Conservation (phyloP, 2,329 filamentous ascomycete species). For the Ophiostoma perfectum region DNA sequence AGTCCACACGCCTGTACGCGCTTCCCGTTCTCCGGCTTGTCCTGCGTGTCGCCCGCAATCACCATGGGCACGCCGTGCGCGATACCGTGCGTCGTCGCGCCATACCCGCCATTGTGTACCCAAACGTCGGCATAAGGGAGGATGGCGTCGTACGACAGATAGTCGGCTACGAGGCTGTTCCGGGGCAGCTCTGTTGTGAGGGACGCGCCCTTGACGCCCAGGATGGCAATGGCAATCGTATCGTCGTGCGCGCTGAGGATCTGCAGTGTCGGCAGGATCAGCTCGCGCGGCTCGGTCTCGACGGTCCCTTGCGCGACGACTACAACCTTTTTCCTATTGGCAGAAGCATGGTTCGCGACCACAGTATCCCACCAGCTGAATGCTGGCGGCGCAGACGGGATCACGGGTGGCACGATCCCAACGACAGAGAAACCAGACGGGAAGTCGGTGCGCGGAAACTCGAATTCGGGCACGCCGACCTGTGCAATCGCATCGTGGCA, state of each 20-base stretch:
- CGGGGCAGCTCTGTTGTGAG: conserved; percentile 24
- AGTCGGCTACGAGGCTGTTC: conserved; percentile 36
- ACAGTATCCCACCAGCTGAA: conserved; percentile 36
- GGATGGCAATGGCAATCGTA: conserved; percentile 35
- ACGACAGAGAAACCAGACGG: conserved; percentile 34
- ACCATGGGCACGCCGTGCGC: conserved; percentile 39
- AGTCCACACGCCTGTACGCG: conserved; percentile 35
- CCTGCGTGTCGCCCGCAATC: conserved; percentile 39
- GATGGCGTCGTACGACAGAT: conserved; percentile 38
- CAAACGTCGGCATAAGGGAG: conserved; percentile 36
- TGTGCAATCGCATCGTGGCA: conserved; percentile 36
- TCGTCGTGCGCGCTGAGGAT: conserved; percentile 30
- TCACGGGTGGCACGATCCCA: conserved; percentile 32
- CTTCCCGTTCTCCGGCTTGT: conserved; percentile 38
- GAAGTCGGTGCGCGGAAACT: conserved; percentile 37
- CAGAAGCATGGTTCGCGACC: conserved; percentile 27
- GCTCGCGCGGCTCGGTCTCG: conserved; percentile 36
- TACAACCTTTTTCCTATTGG: conserved; percentile 32
- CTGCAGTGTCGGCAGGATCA: conserved; percentile 37
- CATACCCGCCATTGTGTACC: conserved; percentile 41
- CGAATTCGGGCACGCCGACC: conserved; percentile 36
- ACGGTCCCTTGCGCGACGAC: conserved; percentile 40
- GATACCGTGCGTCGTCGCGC: conserved; percentile 39
- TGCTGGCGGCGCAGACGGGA: not conserved
- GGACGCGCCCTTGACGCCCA: conserved; percentile 34